phyloP scores from a whole-genome alignment of 345 rosid genomes.

The Eucalyptus erythrocorys region DNA sequence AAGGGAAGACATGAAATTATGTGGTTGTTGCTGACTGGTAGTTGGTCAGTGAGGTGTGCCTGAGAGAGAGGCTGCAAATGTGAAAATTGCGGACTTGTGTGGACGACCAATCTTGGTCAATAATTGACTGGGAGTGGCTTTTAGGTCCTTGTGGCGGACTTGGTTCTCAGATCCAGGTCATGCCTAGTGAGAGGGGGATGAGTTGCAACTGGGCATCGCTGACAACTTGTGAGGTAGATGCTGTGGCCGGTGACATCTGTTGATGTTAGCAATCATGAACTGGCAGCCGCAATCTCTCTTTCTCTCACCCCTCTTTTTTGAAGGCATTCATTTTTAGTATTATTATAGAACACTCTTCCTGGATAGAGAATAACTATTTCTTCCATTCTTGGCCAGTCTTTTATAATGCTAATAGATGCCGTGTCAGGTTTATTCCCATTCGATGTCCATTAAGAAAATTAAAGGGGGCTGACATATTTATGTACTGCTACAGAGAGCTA shows the following conservation, averaged over 20 bases:
- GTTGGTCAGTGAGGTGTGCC: background rate
- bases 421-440: background rate
- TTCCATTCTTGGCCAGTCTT: background rate
- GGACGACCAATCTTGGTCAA: background rate
- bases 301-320: background rate
- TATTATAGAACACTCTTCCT: background rate
- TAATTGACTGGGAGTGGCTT: background rate
- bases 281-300: background rate
- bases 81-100: background rate
- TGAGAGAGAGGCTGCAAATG: background rate
- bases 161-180: background rate
- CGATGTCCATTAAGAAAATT: background rate
- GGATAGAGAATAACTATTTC: background rate
- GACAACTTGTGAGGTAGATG: background rate
- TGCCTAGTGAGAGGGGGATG: background rate
- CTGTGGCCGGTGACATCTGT: background rate
- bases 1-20: background rate
- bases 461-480: background rate
- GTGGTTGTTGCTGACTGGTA: background rate
- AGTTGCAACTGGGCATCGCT: background rate
- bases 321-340: background rate
- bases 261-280: background rate
- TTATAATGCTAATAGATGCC: background rate
- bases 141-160: background rate
- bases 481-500: background rate